A percentile compares a stretch with the other conserved stretches of the same genome.
Evolutionary conservation across 108 stramenopile genomes (phyloP).

Genomic region (Skeletonema potamos): DNA sequence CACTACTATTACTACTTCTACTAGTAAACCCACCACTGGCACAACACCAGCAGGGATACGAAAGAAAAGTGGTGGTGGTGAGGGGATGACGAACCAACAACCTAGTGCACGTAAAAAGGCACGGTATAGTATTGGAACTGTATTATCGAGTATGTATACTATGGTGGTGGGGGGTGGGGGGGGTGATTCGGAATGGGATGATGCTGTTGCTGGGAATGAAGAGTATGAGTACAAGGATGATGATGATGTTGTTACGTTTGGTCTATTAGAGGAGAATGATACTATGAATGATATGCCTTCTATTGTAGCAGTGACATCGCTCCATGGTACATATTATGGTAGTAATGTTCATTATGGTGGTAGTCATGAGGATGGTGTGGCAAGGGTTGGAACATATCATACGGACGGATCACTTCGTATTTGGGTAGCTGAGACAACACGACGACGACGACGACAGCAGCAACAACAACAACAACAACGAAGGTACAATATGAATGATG

Average conservation of each 20-base stretch:
- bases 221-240: constrained; percentile 14
- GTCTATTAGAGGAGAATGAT: neutral
- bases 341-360: no score
- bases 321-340: neutral
- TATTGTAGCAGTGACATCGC: constrained; percentile 16
- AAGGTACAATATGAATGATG: neutral
- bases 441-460: no score
- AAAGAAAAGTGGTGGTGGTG: neutral
- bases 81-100: neutral
- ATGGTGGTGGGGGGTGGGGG: constrained; percentile 9
- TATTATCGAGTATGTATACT: constrained; percentile 6
- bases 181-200: no score
- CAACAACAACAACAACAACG: no score
- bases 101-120: constrained; percentile 10
- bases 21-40: no score
- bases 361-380: neutral
- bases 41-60: no score
- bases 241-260: neutral
- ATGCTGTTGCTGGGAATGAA: constrained; percentile 1
- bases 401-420: constrained; percentile 46
- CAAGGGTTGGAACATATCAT: constrained; percentile 39
- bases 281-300: neutral
- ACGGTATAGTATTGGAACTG: constrained; percentile 5
- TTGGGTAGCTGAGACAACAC: constrained; percentile 25
- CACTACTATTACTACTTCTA: no score